Evolutionary conservation across 148 eudicot species (phyloP).

Genomic region (Amaranthus palmeri): DNA sequence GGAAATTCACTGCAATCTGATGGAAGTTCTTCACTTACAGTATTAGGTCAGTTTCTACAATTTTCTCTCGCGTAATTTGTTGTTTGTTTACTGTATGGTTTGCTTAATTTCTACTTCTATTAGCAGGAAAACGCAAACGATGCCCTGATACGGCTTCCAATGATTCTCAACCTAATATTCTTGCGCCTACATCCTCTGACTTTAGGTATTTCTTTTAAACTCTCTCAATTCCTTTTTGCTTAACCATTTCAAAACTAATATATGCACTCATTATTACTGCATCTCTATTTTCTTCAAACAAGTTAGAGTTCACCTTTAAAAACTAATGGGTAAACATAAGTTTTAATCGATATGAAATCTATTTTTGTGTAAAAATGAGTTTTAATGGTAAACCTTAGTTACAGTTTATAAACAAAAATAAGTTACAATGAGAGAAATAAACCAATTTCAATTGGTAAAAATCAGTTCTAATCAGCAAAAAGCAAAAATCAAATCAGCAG

Average conservation of each 20-base stretch:
- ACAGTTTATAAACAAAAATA: too few species aligned
- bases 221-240: background rate
- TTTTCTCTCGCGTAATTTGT: background rate
- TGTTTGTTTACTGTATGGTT: background rate
- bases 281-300: background rate
- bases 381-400: too few species aligned
- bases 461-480: too few species aligned
- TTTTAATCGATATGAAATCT: background rate
- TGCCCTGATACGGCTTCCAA: constrained; percentile 31
- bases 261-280: background rate
- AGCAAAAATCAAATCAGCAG: too few species aligned
- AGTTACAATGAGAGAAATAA: too few species aligned
- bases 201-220: constrained; percentile 37
- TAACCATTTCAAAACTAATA: background rate
- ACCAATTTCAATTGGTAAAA: too few species aligned
- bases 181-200: constrained; percentile 60
- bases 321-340: too few species aligned
- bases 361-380: too few species aligned
- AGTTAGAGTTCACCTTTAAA: background rate
- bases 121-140: constrained; percentile 71
- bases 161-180: constrained; percentile 37
- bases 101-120: constrained; percentile 5
- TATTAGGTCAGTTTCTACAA: constrained; percentile 37
- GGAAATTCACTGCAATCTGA: constrained; percentile 18
- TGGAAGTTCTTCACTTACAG: constrained; percentile 11